Evolutionary conservation across 495 filamentous ascomycete genomes (phyloP).

Genomic region (Cercophora sp.): DNA sequence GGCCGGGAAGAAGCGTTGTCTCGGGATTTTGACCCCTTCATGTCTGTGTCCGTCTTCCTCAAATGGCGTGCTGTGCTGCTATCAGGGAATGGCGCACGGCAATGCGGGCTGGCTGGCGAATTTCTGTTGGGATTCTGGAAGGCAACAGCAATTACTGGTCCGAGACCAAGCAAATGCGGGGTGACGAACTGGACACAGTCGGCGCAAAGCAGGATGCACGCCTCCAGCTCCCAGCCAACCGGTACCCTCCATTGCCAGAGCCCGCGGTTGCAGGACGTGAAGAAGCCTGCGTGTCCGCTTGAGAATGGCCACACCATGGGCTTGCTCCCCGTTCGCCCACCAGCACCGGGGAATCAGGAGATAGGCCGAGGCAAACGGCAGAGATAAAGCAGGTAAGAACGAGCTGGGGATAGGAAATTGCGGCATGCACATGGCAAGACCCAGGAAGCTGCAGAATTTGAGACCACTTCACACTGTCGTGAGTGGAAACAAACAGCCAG

Average conservation of each 20-base stretch:
- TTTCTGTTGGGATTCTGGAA: slow-evolving; percentile 21
- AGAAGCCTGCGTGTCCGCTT: slow-evolving; percentile 10
- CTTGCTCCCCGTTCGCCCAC: too few relatives aligned
- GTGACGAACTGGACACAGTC: slow-evolving; percentile 5
- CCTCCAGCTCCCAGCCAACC: neutral
- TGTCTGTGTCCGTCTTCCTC: neutral
- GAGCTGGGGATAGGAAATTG: neutral
- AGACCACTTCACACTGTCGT: too few relatives aligned
- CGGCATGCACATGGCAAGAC: neutral
- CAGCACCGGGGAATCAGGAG: too few relatives aligned
- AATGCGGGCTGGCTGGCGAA: neutral
- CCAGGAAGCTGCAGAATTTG: neutral
- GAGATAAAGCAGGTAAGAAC: too few relatives aligned
- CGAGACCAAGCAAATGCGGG: slow-evolving; percentile 9
- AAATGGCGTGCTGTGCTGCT: neutral
- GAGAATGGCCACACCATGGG: slow-evolving; percentile 11
- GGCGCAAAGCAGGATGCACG: slow-evolving; percentile 1
- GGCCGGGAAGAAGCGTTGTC: slow-evolving; percentile 5
- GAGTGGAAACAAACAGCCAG: too few relatives aligned
- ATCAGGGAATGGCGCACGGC: neutral
- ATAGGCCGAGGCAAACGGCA: too few relatives aligned
- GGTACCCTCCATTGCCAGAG: neutral
- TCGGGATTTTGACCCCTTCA: slow-evolving; percentile 3
- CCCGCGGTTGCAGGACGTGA: neutral
- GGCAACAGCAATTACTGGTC: neutral